Evolutionary conservation across 2,329 filamentous ascomycete species (phyloP).

Genomic region (Nakataea oryzae): DNA sequence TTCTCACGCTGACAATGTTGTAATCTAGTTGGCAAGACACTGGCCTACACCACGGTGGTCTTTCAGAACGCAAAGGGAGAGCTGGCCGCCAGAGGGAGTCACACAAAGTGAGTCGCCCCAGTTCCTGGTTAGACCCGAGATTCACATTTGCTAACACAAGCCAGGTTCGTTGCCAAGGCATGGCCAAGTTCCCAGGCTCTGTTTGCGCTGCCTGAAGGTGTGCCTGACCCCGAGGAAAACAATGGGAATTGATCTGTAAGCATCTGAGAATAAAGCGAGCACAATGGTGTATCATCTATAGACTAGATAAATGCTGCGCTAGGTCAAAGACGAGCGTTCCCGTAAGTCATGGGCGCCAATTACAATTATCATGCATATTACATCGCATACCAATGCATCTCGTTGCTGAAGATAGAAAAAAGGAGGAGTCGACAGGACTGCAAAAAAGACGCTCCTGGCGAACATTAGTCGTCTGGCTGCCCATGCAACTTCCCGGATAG

Average conservation of each 20-base stretch:
- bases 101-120: conserved; percentile 45
- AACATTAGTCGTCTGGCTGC: too few species aligned
- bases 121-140: background rate
- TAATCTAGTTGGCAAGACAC: conserved; percentile 46
- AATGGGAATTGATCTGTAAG: background rate
- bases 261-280: background rate
- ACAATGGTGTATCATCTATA: background rate
- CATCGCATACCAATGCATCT: background rate
- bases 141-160: background rate
- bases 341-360: background rate
- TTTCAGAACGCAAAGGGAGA: conserved; percentile 51
- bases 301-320: background rate
- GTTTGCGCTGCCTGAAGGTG: conserved; percentile 2
- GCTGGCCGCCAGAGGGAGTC: conserved; percentile 50
- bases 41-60: conserved; percentile 50
- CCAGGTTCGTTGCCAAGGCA: conserved; percentile 15
- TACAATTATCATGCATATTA: background rate
- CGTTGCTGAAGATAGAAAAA: too few species aligned
- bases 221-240: background rate
- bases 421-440: too few species aligned
- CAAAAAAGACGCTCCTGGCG: too few species aligned
- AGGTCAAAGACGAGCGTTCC: background rate
- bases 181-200: conserved; percentile 8
- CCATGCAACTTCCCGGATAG: too few species aligned
- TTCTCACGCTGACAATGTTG: background rate